Percentiles rank a stretch among this genome's conserved stretches.
phyloP scores from a whole-genome alignment of 2,329 filamentous ascomycete genomes.

The Colletotrichum limetticola region DNA sequence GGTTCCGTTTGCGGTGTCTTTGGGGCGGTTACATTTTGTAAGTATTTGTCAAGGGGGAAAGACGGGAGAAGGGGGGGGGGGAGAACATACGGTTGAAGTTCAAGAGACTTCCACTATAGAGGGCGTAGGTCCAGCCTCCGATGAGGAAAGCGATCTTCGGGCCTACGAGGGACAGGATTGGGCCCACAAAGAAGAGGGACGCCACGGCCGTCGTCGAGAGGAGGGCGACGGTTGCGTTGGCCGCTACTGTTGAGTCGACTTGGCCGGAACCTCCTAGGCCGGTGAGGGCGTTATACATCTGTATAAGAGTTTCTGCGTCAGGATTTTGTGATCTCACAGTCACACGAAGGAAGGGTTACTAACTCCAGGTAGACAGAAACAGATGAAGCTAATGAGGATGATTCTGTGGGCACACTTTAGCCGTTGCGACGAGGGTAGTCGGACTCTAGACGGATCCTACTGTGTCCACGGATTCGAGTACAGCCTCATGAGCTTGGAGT shows the following conservation, averaged over 20 bases:
- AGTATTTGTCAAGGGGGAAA: no score
- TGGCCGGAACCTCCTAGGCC: constrained; percentile 58
- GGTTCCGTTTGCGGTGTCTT: constrained; percentile 49
- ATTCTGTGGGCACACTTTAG: constrained; percentile 40
- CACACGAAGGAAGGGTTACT: constrained; percentile 33
- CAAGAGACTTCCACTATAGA: constrained; percentile 57
- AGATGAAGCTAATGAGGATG: constrained; percentile 58
- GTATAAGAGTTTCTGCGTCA: constrained; percentile 32
- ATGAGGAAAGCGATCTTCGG: constrained; percentile 54
- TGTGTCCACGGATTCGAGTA: constrained; percentile 59
- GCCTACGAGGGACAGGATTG: constrained; percentile 54
- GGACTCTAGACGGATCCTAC: not conserved
- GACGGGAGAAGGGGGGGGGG: constrained; percentile 53
- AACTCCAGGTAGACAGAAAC: constrained; percentile 58
- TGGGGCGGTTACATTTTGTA: constrained; percentile 36
- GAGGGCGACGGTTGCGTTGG: constrained; percentile 57
- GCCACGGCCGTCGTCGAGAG: constrained; percentile 54
- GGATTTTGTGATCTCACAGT: not conserved
- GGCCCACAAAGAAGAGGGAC: constrained; percentile 55
- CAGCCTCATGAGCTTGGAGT: constrained; percentile 40
- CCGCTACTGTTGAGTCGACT: constrained; percentile 55
- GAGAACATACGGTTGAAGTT: constrained; percentile 49
- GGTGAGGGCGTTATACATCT: constrained; percentile 59
- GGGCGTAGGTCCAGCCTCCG: constrained; percentile 57
- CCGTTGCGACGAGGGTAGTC: not conserved